Base-by-base conservation (phyloP, 2,329 filamentous ascomycete species). In the Aspergillus oerlinghausenensis region DNA sequence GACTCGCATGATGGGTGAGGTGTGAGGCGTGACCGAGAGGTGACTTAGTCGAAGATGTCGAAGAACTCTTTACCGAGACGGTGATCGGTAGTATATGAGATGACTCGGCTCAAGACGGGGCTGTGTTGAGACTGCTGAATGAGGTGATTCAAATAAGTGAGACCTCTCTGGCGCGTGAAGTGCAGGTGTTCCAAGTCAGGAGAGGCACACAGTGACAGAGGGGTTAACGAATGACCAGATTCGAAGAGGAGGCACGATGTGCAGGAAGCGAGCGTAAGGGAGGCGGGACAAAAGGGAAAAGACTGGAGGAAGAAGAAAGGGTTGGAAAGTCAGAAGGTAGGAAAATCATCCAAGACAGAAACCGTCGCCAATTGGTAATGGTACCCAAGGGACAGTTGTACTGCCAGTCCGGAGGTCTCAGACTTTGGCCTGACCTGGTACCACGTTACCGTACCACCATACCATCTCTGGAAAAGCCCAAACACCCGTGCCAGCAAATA, bases 1-100 rank as follows among this genome's bases (percentile, higher is more conserved):
- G 50, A 68, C 58, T 62, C 70, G 70, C 70, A 73, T 73, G 58
- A 55, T 67, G 62, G 60, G 54, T 29, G 48, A 43, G 35, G 19
- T n/a, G 32, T 17, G 35, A 38, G 54, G 28, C 50, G 40, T 49
- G 40, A 55, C 29, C 21, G 43, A 47, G 4, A 23, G 23, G 10
- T 23, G 43, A 43, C 14, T 43, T 43, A 3, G 10, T 43, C 40
- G 40, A n/a, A 21, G 40, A 10, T n/a, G 40, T 43, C 8, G 40
- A n/a, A 21, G 7, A 19, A 4, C n/a, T 43, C 19, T 38, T 38
- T 17, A 38, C 32, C 32, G 14, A 23, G 26, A 28, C 10, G 47
- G 23, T 26, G 47, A 49, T 4, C 32, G 32, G 25, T 26, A 26
- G 25, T 38, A 17, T 49, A 49, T 28, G 47, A 50, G 48, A 26